A percentile compares a stretch with the other conserved stretches of the same genome.
phyloP scores from a whole-genome alignment of 2,329 filamentous ascomycete genomes.

The Botryotinia convoluta region DNA sequence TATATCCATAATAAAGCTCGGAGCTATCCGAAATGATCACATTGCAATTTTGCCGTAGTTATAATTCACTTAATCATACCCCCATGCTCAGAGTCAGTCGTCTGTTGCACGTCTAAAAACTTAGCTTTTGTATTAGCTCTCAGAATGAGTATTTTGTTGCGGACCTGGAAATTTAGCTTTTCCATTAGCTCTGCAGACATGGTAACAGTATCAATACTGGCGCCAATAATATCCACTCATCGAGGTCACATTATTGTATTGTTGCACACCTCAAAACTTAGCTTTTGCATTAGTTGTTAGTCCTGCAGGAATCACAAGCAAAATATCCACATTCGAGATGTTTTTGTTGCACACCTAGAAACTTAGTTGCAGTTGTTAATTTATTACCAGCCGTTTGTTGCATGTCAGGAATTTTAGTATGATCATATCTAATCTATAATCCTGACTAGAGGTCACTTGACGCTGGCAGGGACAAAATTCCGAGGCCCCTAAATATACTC shows the following conservation, averaged over 20 bases:
- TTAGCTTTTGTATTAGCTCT: not conserved
- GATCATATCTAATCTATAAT: not conserved
- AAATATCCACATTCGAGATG: not conserved
- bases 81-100: not conserved
- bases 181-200: not conserved
- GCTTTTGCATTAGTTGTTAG: not conserved
- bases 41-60: not conserved
- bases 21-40: not conserved
- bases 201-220: not conserved
- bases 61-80: not conserved
- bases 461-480: conserved; percentile 1
- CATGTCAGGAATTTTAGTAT: conserved; percentile 4
- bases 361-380: conserved; percentile 1
- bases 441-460: not conserved
- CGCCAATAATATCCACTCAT: conserved; percentile 5
- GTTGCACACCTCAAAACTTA: conserved; percentile 21
- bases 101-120: not conserved
- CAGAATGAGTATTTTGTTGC: conserved; percentile 3
- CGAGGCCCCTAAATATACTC: not conserved
- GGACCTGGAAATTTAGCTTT: conserved; percentile 8
- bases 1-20: conserved; percentile 1
- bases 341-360: not conserved
- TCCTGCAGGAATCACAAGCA: not conserved
- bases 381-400: not conserved
- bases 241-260: not conserved